Evolutionary conservation across 2,329 filamentous ascomycete species (phyloP).

Genomic region (Epichloe hybrida): DNA sequence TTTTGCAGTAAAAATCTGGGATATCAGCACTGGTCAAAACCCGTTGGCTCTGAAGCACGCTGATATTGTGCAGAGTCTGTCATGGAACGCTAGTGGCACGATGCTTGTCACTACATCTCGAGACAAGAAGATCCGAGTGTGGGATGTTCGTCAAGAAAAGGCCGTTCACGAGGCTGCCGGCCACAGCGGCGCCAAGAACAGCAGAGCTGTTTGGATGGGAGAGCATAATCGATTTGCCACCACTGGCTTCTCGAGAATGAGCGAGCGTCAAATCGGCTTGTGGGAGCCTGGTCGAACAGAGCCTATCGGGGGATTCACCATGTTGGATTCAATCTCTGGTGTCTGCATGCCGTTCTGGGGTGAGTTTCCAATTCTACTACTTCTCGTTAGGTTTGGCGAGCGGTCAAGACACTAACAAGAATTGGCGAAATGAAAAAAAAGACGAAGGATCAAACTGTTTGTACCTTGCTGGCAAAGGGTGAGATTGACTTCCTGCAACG

Average conservation of each 20-base stretch:
- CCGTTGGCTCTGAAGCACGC: conserved; percentile 68
- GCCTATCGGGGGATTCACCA: conserved; percentile 80
- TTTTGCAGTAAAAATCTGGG: conserved; percentile 92
- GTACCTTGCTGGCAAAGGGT: conserved; percentile 96
- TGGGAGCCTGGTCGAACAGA: conserved; percentile 85
- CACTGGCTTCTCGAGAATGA: conserved; percentile 97
- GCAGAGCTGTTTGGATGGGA: conserved; percentile 90
- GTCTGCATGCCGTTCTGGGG: conserved; percentile 99
- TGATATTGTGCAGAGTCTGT: conserved; percentile 89
- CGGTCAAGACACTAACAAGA: not conserved
- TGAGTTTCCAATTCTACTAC: conserved; percentile 19
- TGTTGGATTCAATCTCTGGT: conserved; percentile 88
- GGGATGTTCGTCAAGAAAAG: conserved; percentile 91
- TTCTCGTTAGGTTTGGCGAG: not conserved
- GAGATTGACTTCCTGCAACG: conserved; percentile 22
- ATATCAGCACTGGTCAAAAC: conserved; percentile 65
- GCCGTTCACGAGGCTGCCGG: conserved; percentile 73
- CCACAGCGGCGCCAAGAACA: conserved; percentile 93
- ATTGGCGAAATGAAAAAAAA: conserved; percentile 11
- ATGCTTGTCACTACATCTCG: conserved; percentile 84
- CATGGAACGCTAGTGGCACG: conserved; percentile 84
- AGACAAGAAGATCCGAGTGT: conserved; percentile 96
- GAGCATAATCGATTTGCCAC: conserved; percentile 93
- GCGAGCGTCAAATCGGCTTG: conserved; percentile 85
- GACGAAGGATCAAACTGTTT: conserved; percentile 88